Evolutionary conservation across 2,329 filamentous ascomycete species (phyloP).

Genomic region (Ophiostoma montium): DNA sequence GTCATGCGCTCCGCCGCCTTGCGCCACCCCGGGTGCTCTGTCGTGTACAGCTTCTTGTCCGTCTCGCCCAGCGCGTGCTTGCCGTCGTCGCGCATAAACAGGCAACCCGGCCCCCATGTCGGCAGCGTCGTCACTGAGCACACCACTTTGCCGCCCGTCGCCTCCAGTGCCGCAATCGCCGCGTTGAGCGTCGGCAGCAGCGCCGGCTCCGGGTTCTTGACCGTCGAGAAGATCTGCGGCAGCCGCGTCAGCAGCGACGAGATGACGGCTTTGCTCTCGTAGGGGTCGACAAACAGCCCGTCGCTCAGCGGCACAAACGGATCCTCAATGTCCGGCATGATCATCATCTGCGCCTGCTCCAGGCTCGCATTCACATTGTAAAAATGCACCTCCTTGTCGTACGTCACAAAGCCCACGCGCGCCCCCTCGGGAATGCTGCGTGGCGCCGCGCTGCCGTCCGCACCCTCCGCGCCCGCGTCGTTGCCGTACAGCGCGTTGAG

Average conservation of each 20-base stretch:
- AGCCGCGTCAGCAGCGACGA: conserved; percentile 72
- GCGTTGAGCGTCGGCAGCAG: conserved; percentile 74
- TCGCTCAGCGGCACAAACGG: conserved; percentile 88
- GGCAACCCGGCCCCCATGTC: conserved; percentile 75
- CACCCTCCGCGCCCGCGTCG: conserved; percentile 34
- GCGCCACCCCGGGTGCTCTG: conserved; percentile 78
- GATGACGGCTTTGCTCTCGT: conserved; percentile 72
- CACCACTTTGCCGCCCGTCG: conserved; percentile 83
- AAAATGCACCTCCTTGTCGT: conserved; percentile 93
- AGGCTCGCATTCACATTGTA: conserved; percentile 83
- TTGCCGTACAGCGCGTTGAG: conserved; percentile 69
- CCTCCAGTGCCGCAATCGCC: conserved; percentile 66
- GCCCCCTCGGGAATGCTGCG: conserved; percentile 58
- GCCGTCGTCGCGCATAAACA: conserved; percentile 77
- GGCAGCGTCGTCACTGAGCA: conserved; percentile 79
- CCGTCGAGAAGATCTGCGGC: conserved; percentile 70
- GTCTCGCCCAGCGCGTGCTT: conserved; percentile 68
- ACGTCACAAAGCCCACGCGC: conserved; percentile 90
- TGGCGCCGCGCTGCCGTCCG: conserved; percentile 37
- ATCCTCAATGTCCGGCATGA: conserved; percentile 95
- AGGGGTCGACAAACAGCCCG: conserved; percentile 86
- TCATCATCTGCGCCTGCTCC: conserved; percentile 90
- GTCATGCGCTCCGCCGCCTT: conserved; percentile 82
- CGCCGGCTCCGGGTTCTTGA: conserved; percentile 85
- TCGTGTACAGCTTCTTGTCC: conserved; percentile 82